Evolutionary conservation across 257 asterid species (phyloP).

Genomic region (Echium plantagineum): DNA sequence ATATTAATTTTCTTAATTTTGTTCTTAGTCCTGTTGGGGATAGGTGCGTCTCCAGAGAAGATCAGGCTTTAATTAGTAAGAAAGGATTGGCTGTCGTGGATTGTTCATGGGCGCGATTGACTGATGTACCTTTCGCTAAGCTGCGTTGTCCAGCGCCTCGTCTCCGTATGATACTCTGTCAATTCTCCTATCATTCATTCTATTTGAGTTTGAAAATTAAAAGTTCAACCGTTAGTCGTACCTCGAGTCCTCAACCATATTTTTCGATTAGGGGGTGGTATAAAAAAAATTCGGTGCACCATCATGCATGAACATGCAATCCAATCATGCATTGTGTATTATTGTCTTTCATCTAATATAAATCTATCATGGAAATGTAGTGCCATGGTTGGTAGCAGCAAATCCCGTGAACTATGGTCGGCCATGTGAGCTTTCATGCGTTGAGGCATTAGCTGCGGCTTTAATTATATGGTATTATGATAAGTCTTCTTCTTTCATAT

Average conservation of each 20-base stretch:
- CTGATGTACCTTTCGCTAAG: constrained; percentile 92
- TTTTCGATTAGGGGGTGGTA: not conserved
- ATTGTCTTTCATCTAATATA: constrained; percentile 9
- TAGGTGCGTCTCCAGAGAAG: constrained; percentile 87
- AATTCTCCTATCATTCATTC: not conserved
- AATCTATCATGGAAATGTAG: constrained; percentile 29
- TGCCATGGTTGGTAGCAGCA: constrained; percentile 99
- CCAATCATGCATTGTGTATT: not conserved
- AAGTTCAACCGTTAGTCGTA: too few relatives aligned
- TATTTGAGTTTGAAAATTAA: not conserved
- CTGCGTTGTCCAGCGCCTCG: constrained; percentile 95
- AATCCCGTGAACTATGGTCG: constrained; percentile 97
- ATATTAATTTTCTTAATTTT: too few relatives aligned
- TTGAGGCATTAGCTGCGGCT: constrained; percentile 96
- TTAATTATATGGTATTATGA: constrained; percentile 65
- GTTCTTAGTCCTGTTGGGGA: constrained; percentile 73
- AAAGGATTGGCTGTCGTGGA: constrained; percentile 94
- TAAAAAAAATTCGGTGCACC: not conserved
- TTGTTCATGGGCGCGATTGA: constrained; percentile 97
- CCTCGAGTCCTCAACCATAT: too few relatives aligned
- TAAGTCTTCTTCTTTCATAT: constrained; percentile 2
- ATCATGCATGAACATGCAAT: not conserved
- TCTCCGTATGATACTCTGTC: constrained; percentile 48
- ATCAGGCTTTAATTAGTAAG: constrained; percentile 51
- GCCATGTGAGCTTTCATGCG: constrained; percentile 94